Conservation (phyloP, 176 grass and related monocot species). For the Phoenix dactylifera region DNA sequence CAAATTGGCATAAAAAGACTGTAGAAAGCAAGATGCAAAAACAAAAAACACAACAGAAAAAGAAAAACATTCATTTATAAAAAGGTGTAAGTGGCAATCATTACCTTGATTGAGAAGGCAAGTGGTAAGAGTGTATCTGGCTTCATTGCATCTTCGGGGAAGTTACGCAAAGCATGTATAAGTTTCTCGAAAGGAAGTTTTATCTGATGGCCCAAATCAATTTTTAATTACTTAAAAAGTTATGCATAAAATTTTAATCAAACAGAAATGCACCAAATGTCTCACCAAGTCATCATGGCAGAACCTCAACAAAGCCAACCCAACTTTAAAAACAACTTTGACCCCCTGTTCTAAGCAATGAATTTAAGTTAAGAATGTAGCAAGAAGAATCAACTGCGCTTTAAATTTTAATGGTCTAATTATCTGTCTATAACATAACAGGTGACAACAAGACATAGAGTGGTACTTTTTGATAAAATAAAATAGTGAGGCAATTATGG, state of each 20-base stretch:
- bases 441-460: too few relatives aligned
- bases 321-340: constrained; percentile 88
- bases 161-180: constrained; percentile 71
- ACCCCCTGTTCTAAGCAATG: constrained; percentile 38
- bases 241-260: constrained; percentile 7
- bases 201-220: constrained; percentile 33
- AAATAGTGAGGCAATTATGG: too few relatives aligned
- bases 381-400: too few relatives aligned
- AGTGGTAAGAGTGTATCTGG: constrained; percentile 67
- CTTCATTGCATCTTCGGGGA: constrained; percentile 79
- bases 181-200: constrained; percentile 93
- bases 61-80: too few relatives aligned
- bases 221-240: constrained; percentile 9
- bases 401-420: too few relatives aligned
- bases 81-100: constrained; percentile 8
- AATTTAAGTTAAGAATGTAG: too few relatives aligned
- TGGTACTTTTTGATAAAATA: too few relatives aligned
- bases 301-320: constrained; percentile 75
- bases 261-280: constrained; percentile 15
- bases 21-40: too few relatives aligned
- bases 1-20: too few relatives aligned
- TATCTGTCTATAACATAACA: too few relatives aligned
- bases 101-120: constrained; percentile 83
- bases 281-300: constrained; percentile 87
- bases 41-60: too few relatives aligned